These are phyloP conservation scores for Cercospora sojina DNA, from an alignment of 2,329 filamentous ascomycete species.

Conservation along the genomic window DNA sequence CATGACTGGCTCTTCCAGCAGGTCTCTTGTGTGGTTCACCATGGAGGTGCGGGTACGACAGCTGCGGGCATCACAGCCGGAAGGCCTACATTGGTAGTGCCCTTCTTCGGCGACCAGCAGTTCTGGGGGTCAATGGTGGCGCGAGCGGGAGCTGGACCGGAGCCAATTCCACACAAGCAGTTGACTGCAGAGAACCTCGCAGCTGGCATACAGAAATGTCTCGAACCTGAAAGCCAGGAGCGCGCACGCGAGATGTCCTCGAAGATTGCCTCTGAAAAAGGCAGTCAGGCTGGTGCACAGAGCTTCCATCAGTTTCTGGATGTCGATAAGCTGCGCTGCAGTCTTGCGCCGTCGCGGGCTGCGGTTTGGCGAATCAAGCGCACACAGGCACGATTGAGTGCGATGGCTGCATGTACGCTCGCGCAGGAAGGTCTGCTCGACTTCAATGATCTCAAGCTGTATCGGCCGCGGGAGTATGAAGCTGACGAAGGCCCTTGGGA, in stretches of 20 bases:
- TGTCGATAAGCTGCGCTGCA: conserved; percentile 66
- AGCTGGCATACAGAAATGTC: conserved; percentile 48
- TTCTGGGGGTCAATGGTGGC: conserved; percentile 58
- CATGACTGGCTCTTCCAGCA: conserved; percentile 60
- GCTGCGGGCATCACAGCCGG: conserved; percentile 55
- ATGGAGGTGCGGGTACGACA: conserved; percentile 61
- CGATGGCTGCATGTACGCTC: conserved; percentile 69
- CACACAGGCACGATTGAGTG: conserved; percentile 66
- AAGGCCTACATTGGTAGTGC: conserved; percentile 55
- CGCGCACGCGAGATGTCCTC: conserved; percentile 43
- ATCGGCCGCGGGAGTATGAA: conserved; percentile 64
- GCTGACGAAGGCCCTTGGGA: conserved; percentile 77
- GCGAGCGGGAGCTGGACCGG: conserved; percentile 50
- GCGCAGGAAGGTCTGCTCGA: conserved; percentile 64
- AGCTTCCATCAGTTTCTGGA: conserved; percentile 56
- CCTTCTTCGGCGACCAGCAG: conserved; percentile 59
- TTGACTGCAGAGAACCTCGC: conserved; percentile 49
- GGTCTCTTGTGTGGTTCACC: conserved; percentile 57
- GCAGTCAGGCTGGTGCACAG: conserved; percentile 44
- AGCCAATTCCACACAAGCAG: conserved; percentile 48
- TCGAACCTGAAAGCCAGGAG: conserved; percentile 41
- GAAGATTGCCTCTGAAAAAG: conserved; percentile 47
- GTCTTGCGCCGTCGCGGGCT: conserved; percentile 63
- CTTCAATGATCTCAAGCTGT: conserved; percentile 72
- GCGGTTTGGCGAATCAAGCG: conserved; percentile 75